Percentiles rank a stretch among this genome's conserved stretches.
Conservation (phyloP, 2,329 filamentous ascomycete species). For the Trichothecium sympodiale region DNA sequence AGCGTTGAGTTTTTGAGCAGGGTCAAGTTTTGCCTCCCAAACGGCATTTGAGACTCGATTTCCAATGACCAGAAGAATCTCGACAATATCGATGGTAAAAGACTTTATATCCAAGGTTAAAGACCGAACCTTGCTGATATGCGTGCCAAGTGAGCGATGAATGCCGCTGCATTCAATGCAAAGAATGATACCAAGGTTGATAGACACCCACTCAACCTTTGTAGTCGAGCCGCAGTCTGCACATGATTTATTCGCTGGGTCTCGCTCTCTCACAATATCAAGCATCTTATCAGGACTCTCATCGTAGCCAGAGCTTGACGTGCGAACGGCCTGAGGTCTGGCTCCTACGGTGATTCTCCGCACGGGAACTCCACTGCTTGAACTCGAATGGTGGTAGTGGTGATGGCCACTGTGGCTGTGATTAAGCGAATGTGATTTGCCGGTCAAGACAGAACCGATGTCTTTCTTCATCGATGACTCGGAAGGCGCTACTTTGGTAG, state of each 20-base stretch:
- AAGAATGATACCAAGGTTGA: slow-evolving; percentile 90
- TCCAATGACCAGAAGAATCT: slow-evolving; percentile 80
- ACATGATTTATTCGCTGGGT: slow-evolving; percentile 87
- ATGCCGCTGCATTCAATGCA: slow-evolving; percentile 98
- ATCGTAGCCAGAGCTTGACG: slow-evolving; percentile 61
- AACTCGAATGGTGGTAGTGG: slow-evolving; percentile 33
- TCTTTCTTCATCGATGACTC: slow-evolving; percentile 62
- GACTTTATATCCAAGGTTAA: slow-evolving; percentile 91
- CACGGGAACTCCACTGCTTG: slow-evolving; percentile 47
- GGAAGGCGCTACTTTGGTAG: slow-evolving; percentile 15
- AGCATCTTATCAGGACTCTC: slow-evolving; percentile 79
- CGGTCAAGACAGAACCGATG: slow-evolving; percentile 85
- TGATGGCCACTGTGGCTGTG: slow-evolving; percentile 29
- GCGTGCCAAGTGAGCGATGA: slow-evolving; percentile 88
- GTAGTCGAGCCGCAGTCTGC: slow-evolving; percentile 85
- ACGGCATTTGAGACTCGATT: slow-evolving; percentile 95
- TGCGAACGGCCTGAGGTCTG: slow-evolving; percentile 60
- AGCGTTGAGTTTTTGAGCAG: slow-evolving; percentile 58
- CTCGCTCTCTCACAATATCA: slow-evolving; percentile 76
- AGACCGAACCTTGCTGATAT: slow-evolving; percentile 95
- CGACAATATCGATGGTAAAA: slow-evolving; percentile 94
- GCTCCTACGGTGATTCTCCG: slow-evolving; percentile 88
- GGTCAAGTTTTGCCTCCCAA: slow-evolving; percentile 81
- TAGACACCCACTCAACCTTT: slow-evolving; percentile 98
- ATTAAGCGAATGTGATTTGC: slow-evolving; percentile 68